Evolutionary conservation across 768 basidiomycete genomes (phyloP).

Genomic region (Mrakia gelida): DNA sequence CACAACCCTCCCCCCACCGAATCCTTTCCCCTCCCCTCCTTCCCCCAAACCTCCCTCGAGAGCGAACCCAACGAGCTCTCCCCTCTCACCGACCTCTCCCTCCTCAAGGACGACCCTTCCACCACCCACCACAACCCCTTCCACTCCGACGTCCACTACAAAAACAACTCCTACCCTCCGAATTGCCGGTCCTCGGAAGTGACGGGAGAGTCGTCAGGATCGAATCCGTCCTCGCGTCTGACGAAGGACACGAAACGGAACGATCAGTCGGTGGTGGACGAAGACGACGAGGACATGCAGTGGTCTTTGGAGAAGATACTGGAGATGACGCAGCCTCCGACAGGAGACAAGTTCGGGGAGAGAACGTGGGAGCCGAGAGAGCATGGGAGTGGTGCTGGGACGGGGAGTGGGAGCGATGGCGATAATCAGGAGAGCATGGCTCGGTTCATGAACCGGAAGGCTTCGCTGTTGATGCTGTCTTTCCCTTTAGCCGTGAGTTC

Average conservation of each 20-base stretch:
- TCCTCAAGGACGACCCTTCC: background rate
- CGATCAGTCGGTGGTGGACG: background rate
- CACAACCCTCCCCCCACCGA: background rate
- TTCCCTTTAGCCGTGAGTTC: constrained; percentile 44
- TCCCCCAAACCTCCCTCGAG: background rate
- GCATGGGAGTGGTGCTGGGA: background rate
- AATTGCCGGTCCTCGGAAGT: background rate
- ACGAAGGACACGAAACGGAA: background rate
- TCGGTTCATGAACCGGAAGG: constrained; percentile 45
- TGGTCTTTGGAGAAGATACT: constrained; percentile 19
- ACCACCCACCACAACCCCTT: too few relatives aligned
- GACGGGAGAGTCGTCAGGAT: background rate
- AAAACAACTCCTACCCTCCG: background rate
- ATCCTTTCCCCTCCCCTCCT: background rate
- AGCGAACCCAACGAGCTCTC: background rate
- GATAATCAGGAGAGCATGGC: constrained; percentile 40
- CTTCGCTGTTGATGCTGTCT: constrained; percentile 45
- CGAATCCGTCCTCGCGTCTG: background rate
- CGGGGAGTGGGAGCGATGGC: constrained; percentile 22
- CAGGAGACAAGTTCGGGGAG: background rate
- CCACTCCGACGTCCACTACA: background rate
- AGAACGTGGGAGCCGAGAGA: constrained; percentile 7
- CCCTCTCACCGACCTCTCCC: background rate
- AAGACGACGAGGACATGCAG: constrained; percentile 27
- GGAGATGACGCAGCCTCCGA: constrained; percentile 24